phyloP scores from a whole-genome alignment of 2,329 filamentous ascomycete species.

The Helicocarpus griseus region DNA sequence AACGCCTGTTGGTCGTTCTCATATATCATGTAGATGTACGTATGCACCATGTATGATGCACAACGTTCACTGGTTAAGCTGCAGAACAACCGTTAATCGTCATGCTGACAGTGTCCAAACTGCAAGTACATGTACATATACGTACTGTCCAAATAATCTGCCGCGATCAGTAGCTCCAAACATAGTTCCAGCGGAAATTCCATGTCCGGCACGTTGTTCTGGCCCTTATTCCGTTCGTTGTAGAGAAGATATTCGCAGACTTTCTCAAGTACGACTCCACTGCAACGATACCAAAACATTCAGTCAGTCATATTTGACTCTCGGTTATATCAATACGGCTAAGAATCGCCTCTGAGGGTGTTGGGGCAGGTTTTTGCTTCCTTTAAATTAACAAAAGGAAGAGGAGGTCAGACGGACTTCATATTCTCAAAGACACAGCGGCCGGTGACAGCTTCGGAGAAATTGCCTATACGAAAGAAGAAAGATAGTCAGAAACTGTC shows the following conservation, averaged over 20 bases:
- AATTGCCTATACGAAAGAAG: conserved; percentile 39
- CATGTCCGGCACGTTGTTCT: conserved; percentile 55
- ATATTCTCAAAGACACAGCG: conserved; percentile 52
- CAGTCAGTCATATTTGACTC: not conserved
- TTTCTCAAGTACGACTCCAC: conserved; percentile 55
- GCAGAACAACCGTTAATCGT: not conserved
- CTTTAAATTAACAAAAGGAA: no score
- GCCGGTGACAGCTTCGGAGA: conserved; percentile 50
- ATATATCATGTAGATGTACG: not conserved
- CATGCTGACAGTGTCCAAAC: not conserved
- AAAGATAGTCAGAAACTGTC: not conserved
- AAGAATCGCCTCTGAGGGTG: no score
- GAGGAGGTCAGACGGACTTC: conserved; percentile 34
- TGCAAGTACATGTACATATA: not conserved
- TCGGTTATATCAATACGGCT: not conserved
- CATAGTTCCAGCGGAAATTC: conserved; percentile 57
- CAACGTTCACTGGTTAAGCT: not conserved
- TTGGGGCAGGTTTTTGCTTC: no score
- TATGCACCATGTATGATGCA: not conserved
- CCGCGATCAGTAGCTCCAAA: conserved; percentile 56
- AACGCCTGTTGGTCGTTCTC: not conserved
- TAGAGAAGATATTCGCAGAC: conserved; percentile 64
- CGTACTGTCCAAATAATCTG: conserved; percentile 51
- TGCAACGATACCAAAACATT: conserved; percentile 19
- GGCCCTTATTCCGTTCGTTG: conserved; percentile 53